Base-by-base conservation (phyloP, 257 asterid species). In the Verbena officinalis region DNA sequence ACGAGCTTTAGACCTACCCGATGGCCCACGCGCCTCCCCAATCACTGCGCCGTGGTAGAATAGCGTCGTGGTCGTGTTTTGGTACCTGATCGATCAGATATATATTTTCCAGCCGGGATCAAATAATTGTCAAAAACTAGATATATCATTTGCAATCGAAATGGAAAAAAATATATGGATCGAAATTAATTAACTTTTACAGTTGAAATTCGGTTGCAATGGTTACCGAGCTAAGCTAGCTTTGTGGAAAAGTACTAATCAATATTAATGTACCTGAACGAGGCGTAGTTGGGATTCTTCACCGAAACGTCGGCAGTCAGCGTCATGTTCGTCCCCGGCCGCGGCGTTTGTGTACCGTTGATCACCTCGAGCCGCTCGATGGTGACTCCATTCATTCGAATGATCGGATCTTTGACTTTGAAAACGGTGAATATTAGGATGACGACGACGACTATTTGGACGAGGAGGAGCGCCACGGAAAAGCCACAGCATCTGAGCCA, bases 11-110 rank as follows among this genome's bases (percentile, higher is more conserved):
- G 97, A 76, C 55, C 62, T 78, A 58, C 97, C 97, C 6, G 95
- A 75, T 1, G 94, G 95, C 3, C 94, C 89, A 13, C 86, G 77
- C 16, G 91, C 97, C 73, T 86, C 96, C 1, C 97, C 97, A 62
- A 88, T 69, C 69, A 53, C 62, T 2, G 70, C 54, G 5, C 86
- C 91, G n/a, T 71, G 79, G 74, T 86, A 91, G 69, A 13, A 84
- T 3, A 91, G 70, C 15, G 84, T 52, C 13, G 94, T 76, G 46
- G 88, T 84, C 17, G 95, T 86, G 86, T 91, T 86, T 60, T 12
- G 62, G 52, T 81, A 91, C 80, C 39, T 70, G 79, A 88, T n/a
- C n/a, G n/a, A 36, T 36, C 2, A 27, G 40, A 36, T 30, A 9
- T 36, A 36, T 36, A 5, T 36, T 36, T 2, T 2, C 33, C 5